Conservation (phyloP, 2,329 filamentous ascomycete species). For the Dothiorella sarmentorum region DNA sequence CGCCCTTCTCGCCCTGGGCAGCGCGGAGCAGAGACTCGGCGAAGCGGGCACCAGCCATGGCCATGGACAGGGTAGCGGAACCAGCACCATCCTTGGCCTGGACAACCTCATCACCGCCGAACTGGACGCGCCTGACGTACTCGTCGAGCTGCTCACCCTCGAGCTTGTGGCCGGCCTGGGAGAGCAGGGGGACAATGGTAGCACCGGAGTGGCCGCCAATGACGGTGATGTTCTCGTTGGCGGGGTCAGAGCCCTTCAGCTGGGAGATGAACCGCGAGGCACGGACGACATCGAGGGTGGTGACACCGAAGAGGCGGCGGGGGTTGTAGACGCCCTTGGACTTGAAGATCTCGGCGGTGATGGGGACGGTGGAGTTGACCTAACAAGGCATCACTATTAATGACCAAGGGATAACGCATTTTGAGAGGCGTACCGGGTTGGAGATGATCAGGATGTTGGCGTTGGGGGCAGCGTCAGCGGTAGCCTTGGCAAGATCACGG, state of each 20-base stretch:
- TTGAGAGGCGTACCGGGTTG: slow-evolving; percentile 67
- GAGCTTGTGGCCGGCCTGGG: slow-evolving; percentile 87
- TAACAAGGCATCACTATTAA: slow-evolving; percentile 28
- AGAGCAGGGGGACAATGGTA: slow-evolving; percentile 97
- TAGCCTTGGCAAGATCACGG: slow-evolving; percentile 94
- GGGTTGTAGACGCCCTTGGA: slow-evolving; percentile 93
- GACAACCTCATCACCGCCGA: slow-evolving; percentile 98
- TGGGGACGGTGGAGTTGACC: slow-evolving; percentile 99
- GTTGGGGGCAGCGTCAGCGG: slow-evolving; percentile 80
- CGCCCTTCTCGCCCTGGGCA: slow-evolving; percentile 86
- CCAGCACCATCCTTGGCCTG: slow-evolving; percentile 98
- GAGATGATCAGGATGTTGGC: slow-evolving; percentile 97
- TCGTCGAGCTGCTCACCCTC: slow-evolving; percentile 68
- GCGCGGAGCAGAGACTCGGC: slow-evolving; percentile 93
- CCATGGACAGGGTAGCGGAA: slow-evolving; percentile 97
- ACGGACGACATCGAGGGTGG: slow-evolving; percentile 97
- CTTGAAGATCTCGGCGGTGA: slow-evolving; percentile 97
- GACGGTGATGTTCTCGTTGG: slow-evolving; percentile 90
- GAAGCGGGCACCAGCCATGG: slow-evolving; percentile 82
- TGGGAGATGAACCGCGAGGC: slow-evolving; percentile 96
- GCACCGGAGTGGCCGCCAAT: slow-evolving; percentile 96
- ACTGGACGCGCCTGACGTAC: slow-evolving; percentile 93
- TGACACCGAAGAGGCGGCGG: slow-evolving; percentile 98
- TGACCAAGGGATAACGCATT: neutral
- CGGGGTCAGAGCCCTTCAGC: slow-evolving; percentile 86